Evolutionary conservation across 1,284 basidiomycete species (phyloP).

Genomic region (Ceratobasidium sp.): DNA sequence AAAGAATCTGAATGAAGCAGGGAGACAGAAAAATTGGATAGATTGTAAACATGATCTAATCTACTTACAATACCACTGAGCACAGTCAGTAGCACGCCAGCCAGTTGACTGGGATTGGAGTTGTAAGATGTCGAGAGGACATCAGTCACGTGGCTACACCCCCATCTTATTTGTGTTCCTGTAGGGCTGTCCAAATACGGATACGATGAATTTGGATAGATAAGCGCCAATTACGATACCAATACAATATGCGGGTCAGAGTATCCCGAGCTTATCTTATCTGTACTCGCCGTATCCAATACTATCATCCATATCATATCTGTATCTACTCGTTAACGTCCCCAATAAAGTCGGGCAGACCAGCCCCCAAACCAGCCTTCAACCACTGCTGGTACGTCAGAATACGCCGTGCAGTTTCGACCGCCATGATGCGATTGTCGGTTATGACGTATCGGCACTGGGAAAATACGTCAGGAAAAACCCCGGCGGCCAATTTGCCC

Average conservation of each 20-base stretch:
- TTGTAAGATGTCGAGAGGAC: too few relatives aligned
- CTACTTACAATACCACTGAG: too few relatives aligned
- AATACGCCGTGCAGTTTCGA: conserved; percentile 20
- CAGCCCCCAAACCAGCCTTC: conserved; percentile 1
- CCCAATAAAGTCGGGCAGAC: conserved; percentile 9
- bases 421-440: conserved; percentile 26
- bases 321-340: neutral
- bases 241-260: neutral
- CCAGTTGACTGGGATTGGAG: too few relatives aligned
- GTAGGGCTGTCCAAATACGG: conserved; percentile 3
- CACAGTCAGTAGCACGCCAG: too few relatives aligned
- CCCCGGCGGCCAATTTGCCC: too few relatives aligned
- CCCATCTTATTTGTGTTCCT: too few relatives aligned
- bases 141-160: too few relatives aligned
- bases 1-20: too few relatives aligned
- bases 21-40: too few relatives aligned
- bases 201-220: neutral
- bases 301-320: neutral
- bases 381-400: conserved; percentile 41
- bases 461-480: neutral
- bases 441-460: conserved; percentile 35
- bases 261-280: neutral
- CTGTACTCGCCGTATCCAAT: neutral
- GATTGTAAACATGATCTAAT: too few relatives aligned
- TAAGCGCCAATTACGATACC: neutral